Percentiles rank a stretch among this genome's conserved stretches.
These are phyloP conservation scores for Grigorovia transvaalensis DNA, from an alignment of 805 yeast genomes.

Conservation along the genomic window DNA sequence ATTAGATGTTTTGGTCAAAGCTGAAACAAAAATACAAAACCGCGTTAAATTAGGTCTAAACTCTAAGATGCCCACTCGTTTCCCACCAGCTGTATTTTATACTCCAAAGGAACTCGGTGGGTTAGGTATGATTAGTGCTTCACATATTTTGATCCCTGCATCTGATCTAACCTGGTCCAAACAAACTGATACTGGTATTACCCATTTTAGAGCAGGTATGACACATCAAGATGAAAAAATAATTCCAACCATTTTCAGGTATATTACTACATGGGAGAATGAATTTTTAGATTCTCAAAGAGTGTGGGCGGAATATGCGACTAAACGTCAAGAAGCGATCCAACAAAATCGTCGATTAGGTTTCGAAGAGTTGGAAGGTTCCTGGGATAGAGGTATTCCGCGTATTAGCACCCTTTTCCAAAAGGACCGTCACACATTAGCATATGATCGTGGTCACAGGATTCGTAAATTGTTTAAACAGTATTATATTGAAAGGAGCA, in stretches of 20 bases:
- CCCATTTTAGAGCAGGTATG: slow-evolving; percentile 93
- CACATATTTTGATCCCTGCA: slow-evolving; percentile 89
- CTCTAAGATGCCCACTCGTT: slow-evolving; percentile 96
- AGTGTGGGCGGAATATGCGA: slow-evolving; percentile 96
- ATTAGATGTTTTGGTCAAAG: slow-evolving; percentile 72
- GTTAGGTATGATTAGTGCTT: slow-evolving; percentile 93
- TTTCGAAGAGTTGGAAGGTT: slow-evolving; percentile 85
- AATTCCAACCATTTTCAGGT: slow-evolving; percentile 89
- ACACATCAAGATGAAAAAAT: slow-evolving; percentile 64
- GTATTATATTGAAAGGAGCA: slow-evolving; percentile 57
- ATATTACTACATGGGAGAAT: slow-evolving; percentile 92
- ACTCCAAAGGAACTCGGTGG: slow-evolving; percentile 98
- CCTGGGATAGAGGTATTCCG: slow-evolving; percentile 96
- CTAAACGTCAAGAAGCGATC: slow-evolving; percentile 76
- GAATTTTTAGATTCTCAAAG: slow-evolving; percentile 89
- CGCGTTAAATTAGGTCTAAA: slow-evolving; percentile 90
- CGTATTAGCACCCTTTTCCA: slow-evolving; percentile 91
- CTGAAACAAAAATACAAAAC: slow-evolving; percentile 89
- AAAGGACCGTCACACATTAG: slow-evolving; percentile 87
- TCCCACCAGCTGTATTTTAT: slow-evolving; percentile 97
- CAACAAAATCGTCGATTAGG: slow-evolving; percentile 79
- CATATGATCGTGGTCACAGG: slow-evolving; percentile 90
- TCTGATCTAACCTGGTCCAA: slow-evolving; percentile 84
- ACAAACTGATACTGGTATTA: slow-evolving; percentile 89
- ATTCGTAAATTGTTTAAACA: slow-evolving; percentile 69